Conservation (phyloP, 192 early-diverging fungal genomes). For the Kickxella alabastrina region DNA sequence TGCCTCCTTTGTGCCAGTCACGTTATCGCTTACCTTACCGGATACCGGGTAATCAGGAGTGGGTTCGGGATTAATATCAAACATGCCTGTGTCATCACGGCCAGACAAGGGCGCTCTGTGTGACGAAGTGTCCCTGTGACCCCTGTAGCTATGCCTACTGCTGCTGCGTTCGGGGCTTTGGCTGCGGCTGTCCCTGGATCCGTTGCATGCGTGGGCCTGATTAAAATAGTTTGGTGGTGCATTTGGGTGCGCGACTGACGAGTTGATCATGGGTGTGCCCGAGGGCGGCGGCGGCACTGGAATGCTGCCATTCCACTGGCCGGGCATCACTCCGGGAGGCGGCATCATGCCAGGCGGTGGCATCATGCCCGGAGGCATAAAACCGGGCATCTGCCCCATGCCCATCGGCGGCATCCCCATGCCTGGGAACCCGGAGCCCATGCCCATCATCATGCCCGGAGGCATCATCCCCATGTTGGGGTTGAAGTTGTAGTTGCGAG, state of each 20-base stretch:
- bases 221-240: no score
- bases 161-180: conserved; percentile 4
- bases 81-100: neutral
- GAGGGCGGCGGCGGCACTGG: neutral
- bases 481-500: conserved; percentile 10
- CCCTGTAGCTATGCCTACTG: conserved; percentile 3
- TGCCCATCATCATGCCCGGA: conserved; percentile 24
- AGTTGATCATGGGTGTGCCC: neutral
- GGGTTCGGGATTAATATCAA: conserved; percentile 1
- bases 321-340: conserved; percentile 7
- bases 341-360: conserved; percentile 9
- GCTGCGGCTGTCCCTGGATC: conserved; percentile 8
- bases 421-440: conserved; percentile 20
- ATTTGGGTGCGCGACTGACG: neutral
- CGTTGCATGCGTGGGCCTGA: no score
- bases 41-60: neutral
- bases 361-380: conserved; percentile 15
- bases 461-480: conserved; percentile 19
- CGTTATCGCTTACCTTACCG: neutral
- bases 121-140: conserved; percentile 4
- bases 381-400: conserved; percentile 11
- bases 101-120: conserved; percentile 6
- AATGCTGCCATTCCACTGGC: conserved; percentile 11
- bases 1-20: neutral
- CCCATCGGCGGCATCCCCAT: conserved; percentile 22